These are phyloP conservation scores for Inga oerstediana DNA, from an alignment of 306 rosid species.

Conservation along the genomic window DNA sequence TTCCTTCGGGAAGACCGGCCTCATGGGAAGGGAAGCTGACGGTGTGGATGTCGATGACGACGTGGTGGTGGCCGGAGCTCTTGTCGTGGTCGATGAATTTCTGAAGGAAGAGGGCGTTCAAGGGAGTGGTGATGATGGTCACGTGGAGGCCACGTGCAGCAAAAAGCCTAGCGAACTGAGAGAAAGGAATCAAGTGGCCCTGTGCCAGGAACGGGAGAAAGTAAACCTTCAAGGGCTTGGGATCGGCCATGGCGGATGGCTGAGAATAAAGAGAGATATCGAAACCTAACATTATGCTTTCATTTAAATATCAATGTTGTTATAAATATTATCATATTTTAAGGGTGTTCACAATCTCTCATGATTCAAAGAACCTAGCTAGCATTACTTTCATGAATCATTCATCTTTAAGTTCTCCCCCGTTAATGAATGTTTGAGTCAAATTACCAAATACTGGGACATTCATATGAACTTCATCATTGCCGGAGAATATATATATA, in stretches of 20 bases:
- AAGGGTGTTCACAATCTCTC: too few species aligned
- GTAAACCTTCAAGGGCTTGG: background rate
- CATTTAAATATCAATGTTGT: too few species aligned
- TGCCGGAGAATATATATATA: too few species aligned
- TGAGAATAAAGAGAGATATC: background rate
- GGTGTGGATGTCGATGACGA: conserved; percentile 9
- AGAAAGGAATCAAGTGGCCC: conserved; percentile 33
- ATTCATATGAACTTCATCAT: too few species aligned
- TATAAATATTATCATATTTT: too few species aligned
- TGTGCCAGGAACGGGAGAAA: conserved; percentile 19
- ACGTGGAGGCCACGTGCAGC: conserved; percentile 21
- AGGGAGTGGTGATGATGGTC: conserved; percentile 27
- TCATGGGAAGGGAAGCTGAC: conserved; percentile 9
- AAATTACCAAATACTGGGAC: too few species aligned
- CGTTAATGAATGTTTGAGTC: too few species aligned
- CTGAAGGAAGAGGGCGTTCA: background rate
- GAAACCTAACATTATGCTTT: too few species aligned
- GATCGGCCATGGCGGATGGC: background rate
- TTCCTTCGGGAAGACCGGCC: conserved; percentile 15
- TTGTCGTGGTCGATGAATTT: background rate
- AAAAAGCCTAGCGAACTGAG: conserved; percentile 31
- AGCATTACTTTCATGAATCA: too few species aligned
- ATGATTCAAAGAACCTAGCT: too few species aligned
- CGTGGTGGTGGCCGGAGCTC: background rate
- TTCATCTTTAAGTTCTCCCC: too few species aligned